Evolutionary conservation across 1,284 basidiomycete species (phyloP).

Genomic region (Irpex rosettiformis): DNA sequence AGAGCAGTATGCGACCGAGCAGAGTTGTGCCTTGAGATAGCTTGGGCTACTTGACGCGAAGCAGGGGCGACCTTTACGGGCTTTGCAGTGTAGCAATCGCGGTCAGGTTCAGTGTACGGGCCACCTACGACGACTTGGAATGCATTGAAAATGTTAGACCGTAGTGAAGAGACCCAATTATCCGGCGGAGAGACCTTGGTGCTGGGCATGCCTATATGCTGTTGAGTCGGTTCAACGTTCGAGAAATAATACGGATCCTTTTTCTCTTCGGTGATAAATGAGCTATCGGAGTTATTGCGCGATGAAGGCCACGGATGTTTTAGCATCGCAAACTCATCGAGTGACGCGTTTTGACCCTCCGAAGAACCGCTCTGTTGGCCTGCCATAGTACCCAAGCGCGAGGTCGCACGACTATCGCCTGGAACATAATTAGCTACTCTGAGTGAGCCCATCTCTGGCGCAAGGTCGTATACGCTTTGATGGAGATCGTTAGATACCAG

Average conservation of each 20-base stretch:
- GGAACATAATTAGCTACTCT: conserved; percentile 39
- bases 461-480: conserved; percentile 27
- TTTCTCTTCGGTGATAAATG: conserved; percentile 2
- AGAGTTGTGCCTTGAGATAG: not conserved
- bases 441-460: conserved; percentile 35
- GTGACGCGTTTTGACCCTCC: conserved; percentile 1
- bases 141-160: conserved; percentile 33
- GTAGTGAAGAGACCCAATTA: conserved; percentile 32
- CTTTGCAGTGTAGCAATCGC: not conserved
- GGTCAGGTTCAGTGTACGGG: conserved; percentile 8
- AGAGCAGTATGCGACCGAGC: not conserved
- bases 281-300: not conserved
- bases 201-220: not conserved
- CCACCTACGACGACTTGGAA: conserved; percentile 30
- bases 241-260: conserved; percentile 19
- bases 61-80: not conserved
- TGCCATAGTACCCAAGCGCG: conserved; percentile 20
- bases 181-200: conserved; percentile 10
- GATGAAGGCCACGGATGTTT: conserved; percentile 8
- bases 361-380: conserved; percentile 1
- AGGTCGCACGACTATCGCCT: conserved; percentile 35
- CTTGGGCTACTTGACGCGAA: not conserved
- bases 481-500: conserved; percentile 19
- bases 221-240: conserved; percentile 10
- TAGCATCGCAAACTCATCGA: conserved; percentile 6